Evolutionary conservation across 1,284 basidiomycete species (phyloP).

Genomic region (Leccinum angustisporum): DNA sequence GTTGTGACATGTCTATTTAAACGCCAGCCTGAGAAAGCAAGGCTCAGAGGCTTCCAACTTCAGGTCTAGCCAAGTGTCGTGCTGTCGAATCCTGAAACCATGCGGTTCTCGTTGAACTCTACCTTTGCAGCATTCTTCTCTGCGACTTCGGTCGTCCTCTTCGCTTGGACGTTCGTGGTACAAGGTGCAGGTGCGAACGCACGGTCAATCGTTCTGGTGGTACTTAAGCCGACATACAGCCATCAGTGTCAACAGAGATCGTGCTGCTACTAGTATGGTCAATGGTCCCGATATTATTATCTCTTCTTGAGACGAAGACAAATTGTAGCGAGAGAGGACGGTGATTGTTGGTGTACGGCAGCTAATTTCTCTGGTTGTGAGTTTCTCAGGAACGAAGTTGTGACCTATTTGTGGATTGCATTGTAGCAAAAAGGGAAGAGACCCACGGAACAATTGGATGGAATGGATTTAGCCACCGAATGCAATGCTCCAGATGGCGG

Average conservation of each 20-base stretch:
- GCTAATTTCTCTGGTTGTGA: neutral
- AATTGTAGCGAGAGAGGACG: neutral
- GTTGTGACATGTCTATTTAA: neutral
- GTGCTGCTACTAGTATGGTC: neutral
- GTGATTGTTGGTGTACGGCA: neutral
- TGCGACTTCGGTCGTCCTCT: neutral
- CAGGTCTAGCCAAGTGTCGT: neutral
- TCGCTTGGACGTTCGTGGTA: conserved; percentile 8
- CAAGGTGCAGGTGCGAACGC: conserved; percentile 11
- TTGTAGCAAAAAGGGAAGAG: conserved; percentile 1
- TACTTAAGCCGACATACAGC: conserved; percentile 7
- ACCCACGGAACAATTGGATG: neutral
- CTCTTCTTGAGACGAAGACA: neutral
- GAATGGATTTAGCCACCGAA: too few relatives aligned
- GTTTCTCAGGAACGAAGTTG: neutral
- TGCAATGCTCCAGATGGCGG: too few relatives aligned
- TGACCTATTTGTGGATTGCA: neutral
- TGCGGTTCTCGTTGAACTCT: conserved; percentile 3
- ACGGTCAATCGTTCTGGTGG: neutral
- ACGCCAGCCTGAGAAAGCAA: neutral
- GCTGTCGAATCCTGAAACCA: neutral
- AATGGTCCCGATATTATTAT: conserved; percentile 3
- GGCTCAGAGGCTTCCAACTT: neutral
- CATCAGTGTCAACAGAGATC: conserved; percentile 3
- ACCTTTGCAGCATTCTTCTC: neutral